A percentile compares a stretch with the other conserved stretches of the same genome.
These are phyloP conservation scores for Tetracladium setigerum DNA, from an alignment of 495 filamentous ascomycete species.

Conservation along the genomic window DNA sequence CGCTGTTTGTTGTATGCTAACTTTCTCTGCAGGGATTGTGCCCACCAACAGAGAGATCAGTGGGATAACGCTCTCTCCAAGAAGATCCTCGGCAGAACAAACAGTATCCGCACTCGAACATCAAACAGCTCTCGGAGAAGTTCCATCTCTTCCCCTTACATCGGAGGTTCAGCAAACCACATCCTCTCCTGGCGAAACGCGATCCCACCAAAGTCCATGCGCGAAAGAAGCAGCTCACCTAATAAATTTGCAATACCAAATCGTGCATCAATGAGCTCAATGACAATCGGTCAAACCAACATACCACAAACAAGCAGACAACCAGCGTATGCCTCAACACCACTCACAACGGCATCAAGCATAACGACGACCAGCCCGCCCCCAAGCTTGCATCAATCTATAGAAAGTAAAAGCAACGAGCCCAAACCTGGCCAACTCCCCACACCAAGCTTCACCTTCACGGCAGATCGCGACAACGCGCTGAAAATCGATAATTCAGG, in stretches of 20 bases:
- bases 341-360: constrained; percentile 8
- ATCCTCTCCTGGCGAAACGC: constrained; percentile 76
- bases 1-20: not conserved
- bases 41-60: constrained; percentile 51
- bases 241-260: constrained; percentile 28
- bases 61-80: constrained; percentile 72
- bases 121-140: constrained; percentile 50
- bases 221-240: constrained; percentile 42
- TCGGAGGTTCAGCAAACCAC: constrained; percentile 47
- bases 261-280: constrained; percentile 13
- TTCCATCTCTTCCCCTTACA: constrained; percentile 33
- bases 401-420: not conserved
- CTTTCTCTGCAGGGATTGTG: constrained; percentile 52
- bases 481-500: constrained; percentile 9
- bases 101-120: constrained; percentile 46
- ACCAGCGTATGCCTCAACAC: constrained; percentile 30
- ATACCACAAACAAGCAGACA: constrained; percentile 32
- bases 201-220: constrained; percentile 28
- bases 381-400: constrained; percentile 9
- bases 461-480: constrained; percentile 9
- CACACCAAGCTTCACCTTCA: constrained; percentile 22
- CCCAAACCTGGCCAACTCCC: constrained; percentile 12
- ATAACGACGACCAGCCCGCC: constrained; percentile 17
- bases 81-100: constrained; percentile 58
- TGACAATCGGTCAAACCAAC: constrained; percentile 27